Evolutionary conservation across 805 yeast species (phyloP).

Genomic region (Starmerella vitae): DNA sequence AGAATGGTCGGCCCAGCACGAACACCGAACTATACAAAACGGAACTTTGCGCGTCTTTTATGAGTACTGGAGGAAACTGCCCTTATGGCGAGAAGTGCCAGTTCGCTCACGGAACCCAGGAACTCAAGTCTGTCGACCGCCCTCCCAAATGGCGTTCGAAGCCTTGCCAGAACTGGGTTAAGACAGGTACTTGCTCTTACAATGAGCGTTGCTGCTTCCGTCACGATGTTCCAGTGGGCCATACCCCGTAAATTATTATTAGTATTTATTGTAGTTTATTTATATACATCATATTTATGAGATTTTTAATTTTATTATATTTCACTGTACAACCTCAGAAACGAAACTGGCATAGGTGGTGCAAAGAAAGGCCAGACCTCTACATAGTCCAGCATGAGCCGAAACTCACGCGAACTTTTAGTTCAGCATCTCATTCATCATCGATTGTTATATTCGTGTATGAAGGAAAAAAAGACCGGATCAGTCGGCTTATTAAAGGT

Average conservation of each 20-base stretch:
- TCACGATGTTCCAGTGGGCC: conserved; percentile 34
- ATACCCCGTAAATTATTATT: neutral
- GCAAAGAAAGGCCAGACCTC: conserved; percentile 20
- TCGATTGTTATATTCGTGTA: conserved; percentile 21
- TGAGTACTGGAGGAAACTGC: conserved; percentile 54
- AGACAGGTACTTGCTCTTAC: conserved; percentile 70
- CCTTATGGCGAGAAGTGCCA: conserved; percentile 88
- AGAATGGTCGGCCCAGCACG: conserved; percentile 26
- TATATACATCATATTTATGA: too few relatives aligned
- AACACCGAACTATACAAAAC: conserved; percentile 73
- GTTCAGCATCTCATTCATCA: conserved; percentile 18
- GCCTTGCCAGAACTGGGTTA: conserved; percentile 79
- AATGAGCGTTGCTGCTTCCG: conserved; percentile 87
- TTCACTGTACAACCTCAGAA: conserved; percentile 23
- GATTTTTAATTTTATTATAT: too few relatives aligned
- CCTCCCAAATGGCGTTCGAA: conserved; percentile 82
- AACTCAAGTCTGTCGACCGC: conserved; percentile 56
- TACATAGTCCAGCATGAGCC: conserved; percentile 17
- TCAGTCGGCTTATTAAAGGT: neutral
- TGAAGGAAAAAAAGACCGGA: neutral
- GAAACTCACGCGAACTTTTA: conserved; percentile 16
- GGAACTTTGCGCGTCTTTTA: conserved; percentile 71
- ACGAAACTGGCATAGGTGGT: conserved; percentile 18
- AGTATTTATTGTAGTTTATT: conserved; percentile 1
- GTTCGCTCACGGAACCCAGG: conserved; percentile 80